phyloP scores from a whole-genome alignment of 2,329 filamentous ascomycete species.

The Mycosphaerella sp. region DNA sequence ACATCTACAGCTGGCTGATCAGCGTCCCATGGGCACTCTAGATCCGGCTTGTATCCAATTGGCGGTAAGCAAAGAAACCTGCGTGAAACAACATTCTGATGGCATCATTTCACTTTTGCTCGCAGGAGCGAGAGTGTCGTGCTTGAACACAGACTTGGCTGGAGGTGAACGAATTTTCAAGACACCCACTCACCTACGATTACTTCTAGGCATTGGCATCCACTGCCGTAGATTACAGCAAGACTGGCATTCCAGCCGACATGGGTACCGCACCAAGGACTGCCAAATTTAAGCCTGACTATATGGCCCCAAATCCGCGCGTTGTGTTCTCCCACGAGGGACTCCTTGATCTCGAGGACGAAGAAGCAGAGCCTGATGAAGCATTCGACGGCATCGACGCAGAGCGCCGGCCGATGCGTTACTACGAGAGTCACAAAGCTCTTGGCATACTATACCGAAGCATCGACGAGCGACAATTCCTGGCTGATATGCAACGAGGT shows the following conservation, averaged over 20 bases:
- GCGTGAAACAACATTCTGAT: too few species aligned
- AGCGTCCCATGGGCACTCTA: slow-evolving; percentile 29
- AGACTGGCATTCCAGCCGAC: slow-evolving; percentile 55
- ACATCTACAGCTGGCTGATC: slow-evolving; percentile 41
- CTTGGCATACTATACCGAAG: slow-evolving; percentile 65
- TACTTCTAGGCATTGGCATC: slow-evolving; percentile 31
- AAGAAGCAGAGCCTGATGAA: slow-evolving; percentile 43
- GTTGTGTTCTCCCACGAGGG: slow-evolving; percentile 40
- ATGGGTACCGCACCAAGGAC: slow-evolving; percentile 44
- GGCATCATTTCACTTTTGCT: too few species aligned
- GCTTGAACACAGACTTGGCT: too few species aligned
- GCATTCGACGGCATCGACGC: slow-evolving; percentile 33
- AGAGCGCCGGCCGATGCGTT: slow-evolving; percentile 40
- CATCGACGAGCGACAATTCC: slow-evolving; percentile 66
- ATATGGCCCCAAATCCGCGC: slow-evolving; percentile 48
- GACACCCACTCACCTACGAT: too few species aligned
- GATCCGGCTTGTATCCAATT: slow-evolving; percentile 35
- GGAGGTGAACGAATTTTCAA: too few species aligned
- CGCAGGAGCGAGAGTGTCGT: too few species aligned
- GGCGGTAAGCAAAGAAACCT: slow-evolving; percentile 17
- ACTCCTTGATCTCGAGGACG: slow-evolving; percentile 45
- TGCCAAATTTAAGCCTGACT: slow-evolving; percentile 43
- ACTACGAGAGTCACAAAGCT: slow-evolving; percentile 62
- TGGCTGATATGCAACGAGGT: slow-evolving; percentile 41
- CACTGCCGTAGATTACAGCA: slow-evolving; percentile 37